Evolutionary conservation across 192 early-diverging fungal species (phyloP), one percentile per base, ranked within the genome.

Genomic region (Lobosporangium transversale): DNA sequence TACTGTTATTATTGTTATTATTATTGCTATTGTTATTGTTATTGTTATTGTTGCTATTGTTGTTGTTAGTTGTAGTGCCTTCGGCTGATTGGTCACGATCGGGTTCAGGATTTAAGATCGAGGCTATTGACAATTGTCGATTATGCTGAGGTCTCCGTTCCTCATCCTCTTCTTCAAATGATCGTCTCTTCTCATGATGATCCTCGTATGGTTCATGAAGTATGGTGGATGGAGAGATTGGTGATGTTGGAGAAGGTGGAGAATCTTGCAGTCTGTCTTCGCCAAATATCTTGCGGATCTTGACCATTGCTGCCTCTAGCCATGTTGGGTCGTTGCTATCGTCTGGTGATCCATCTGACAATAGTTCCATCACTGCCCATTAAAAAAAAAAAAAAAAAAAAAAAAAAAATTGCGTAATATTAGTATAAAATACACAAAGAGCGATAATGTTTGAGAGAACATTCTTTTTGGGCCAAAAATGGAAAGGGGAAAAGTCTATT

Each of bases 111-210:
- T 75, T 75, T 27, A 75, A 52, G 4, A 75, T 75, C 18, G 71
- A 75, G 0, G 71, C 71, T 21, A 75, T 75, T 2, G 71, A 75
- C 17, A 75, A 37, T 26, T 75, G 71, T 30, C 71, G 50, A 30
- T 55, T 66, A 35, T 76, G 73, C 14, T 42, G 37, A 2, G 73
- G 57, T 48, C 42, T 69, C n/a, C 53, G 8, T 7, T 40, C 21
- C 11, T 70, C 58, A 14, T 70, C 58, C 18, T 61, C 49, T 1
- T 21, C 14, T 12, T 47, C 27, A 48, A 9, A 32, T 14, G 32
- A 40, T 65, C 53, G 45, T 35, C 17, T 67, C 50, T 4, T 54
- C 50, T n/a, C n/a, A n/a, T n/a, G 49, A 32, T 27, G 29, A 9
- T 8, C 7, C 55, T 21, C 24, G 24, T 29, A 12, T 61, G 27